These are phyloP conservation scores for Mycena olivaceomarginata DNA, from an alignment of 768 basidiomycete genomes.

Conservation along the genomic window DNA sequence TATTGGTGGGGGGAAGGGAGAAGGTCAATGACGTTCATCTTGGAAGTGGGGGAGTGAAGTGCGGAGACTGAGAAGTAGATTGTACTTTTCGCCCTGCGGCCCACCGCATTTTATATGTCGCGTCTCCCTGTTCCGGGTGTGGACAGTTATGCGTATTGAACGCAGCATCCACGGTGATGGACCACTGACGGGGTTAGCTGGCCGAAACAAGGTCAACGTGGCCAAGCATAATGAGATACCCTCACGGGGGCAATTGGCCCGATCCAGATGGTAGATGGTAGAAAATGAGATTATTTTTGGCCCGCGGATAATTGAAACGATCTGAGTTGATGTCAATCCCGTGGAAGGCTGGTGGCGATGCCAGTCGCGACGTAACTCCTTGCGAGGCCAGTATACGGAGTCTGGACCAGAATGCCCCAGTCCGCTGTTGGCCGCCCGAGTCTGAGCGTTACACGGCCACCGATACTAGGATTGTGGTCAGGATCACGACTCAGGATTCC, in stretches of 20 bases:
- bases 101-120: constrained; percentile 35
- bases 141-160: constrained; percentile 24
- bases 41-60: neutral
- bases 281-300: constrained; percentile 39
- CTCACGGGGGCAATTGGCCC: constrained; percentile 17
- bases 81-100: constrained; percentile 22
- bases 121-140: constrained; percentile 25
- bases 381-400: constrained; percentile 31
- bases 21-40: constrained; percentile 54
- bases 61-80: constrained; percentile 21
- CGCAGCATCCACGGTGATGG: constrained; percentile 35
- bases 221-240: constrained; percentile 25
- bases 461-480: constrained; percentile 10
- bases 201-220: constrained; percentile 39
- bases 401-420: neutral
- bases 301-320: constrained; percentile 43
- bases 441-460: neutral
- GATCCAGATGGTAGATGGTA: constrained; percentile 19
- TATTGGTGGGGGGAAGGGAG: constrained; percentile 74
- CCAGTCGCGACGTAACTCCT: constrained; percentile 36
- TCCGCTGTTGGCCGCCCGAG: constrained; percentile 36
- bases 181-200: constrained; percentile 35
- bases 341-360: constrained; percentile 32
- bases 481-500: neutral
- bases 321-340: constrained; percentile 29